phyloP scores from a whole-genome alignment of 805 yeast species.

The Yamadazyma phyllophila region DNA sequence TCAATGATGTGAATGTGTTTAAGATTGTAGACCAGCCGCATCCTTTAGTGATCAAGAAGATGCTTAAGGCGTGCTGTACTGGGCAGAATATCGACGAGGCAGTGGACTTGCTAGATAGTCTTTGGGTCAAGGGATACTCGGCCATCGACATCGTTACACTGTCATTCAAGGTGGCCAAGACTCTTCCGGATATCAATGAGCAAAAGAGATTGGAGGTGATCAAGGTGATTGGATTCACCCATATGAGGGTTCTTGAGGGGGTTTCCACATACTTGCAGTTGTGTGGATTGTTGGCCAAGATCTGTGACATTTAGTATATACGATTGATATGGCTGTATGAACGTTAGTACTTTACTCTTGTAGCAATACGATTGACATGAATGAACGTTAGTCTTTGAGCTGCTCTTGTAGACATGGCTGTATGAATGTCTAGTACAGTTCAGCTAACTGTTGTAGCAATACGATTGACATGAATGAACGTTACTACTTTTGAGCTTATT shows the following conservation, averaged over 20 bases:
- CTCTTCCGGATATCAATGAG: constrained; percentile 67
- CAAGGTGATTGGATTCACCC: constrained; percentile 84
- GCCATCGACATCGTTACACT: constrained; percentile 92
- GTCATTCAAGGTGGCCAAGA: constrained; percentile 83
- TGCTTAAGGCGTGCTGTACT: constrained; percentile 47
- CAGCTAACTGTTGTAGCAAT: too few species aligned
- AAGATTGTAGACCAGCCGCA: constrained; percentile 96
- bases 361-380: too few species aligned
- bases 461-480: too few species aligned
- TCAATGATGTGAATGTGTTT: constrained; percentile 90
- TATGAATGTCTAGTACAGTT: too few species aligned
- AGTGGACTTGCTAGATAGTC: constrained; percentile 55
- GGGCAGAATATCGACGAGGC: constrained; percentile 57
- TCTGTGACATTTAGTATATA: constrained; percentile 27
- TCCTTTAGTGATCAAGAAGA: constrained; percentile 74
- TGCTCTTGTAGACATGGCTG: too few species aligned
- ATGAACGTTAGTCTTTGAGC: too few species aligned
- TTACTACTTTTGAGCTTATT: too few species aligned
- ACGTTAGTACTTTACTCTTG: too few species aligned
- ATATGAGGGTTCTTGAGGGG: constrained; percentile 91
- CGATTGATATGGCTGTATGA: background rate
- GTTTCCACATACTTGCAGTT: constrained; percentile 84
- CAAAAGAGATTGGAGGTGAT: constrained; percentile 69
- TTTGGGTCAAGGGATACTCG: constrained; percentile 90
- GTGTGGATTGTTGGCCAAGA: constrained; percentile 74